Evolutionary conservation across 2,329 filamentous ascomycete species (phyloP).

Genomic region (Annulohypoxylon truncatum): DNA sequence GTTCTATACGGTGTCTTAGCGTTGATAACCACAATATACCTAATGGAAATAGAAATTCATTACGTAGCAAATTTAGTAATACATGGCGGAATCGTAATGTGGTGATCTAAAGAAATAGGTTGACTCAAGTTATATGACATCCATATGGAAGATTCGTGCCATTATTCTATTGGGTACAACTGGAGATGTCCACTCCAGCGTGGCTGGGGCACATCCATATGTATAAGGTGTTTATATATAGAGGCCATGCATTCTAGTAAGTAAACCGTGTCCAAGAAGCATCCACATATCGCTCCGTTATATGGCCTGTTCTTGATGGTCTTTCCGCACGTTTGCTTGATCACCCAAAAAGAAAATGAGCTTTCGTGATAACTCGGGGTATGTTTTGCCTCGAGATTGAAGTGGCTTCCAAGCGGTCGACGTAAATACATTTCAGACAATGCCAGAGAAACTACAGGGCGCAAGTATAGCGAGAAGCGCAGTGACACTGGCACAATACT

Average conservation of each 20-base stretch:
- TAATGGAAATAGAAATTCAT: background rate
- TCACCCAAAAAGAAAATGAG: background rate
- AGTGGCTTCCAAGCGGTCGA: background rate
- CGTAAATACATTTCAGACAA: slow-evolving; percentile 18
- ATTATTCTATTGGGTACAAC: background rate
- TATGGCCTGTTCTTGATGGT: background rate
- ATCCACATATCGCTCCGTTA: slow-evolving; percentile 5
- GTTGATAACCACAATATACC: background rate
- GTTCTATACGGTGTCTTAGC: no score
- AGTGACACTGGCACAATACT: background rate
- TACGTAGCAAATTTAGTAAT: background rate
- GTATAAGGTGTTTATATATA: slow-evolving; percentile 23
- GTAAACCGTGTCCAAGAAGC: slow-evolving; percentile 25
- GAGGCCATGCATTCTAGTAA: slow-evolving; percentile 34
- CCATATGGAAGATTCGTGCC: slow-evolving; percentile 14
- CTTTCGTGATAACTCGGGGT: background rate
- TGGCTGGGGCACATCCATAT: slow-evolving; percentile 8
- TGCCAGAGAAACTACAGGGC: background rate
- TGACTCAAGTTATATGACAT: background rate
- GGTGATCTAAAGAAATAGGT: background rate
- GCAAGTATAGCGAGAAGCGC: background rate
- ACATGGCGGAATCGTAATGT: background rate
- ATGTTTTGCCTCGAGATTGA: slow-evolving; percentile 2
- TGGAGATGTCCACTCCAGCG: background rate
- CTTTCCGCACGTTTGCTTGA: background rate